A percentile compares a stretch with the other conserved stretches of the same genome.
Conservation (phyloP, 805 yeast genomes). For the Diddensiella caesifluorescens region DNA sequence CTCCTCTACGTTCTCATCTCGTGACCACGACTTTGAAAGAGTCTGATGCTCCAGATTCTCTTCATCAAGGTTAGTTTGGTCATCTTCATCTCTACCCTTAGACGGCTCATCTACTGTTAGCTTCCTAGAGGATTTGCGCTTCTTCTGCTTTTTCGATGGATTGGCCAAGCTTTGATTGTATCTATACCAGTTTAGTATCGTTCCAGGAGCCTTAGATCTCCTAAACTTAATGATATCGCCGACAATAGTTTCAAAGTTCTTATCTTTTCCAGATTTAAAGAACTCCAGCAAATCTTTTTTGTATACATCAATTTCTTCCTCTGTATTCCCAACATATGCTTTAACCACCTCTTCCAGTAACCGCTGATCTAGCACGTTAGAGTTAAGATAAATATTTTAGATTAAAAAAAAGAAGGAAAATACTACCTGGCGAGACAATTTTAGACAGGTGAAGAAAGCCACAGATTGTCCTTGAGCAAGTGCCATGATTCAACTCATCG, state of each 20-base stretch:
- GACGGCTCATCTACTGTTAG: too few relatives aligned
- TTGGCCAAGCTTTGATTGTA: conserved; percentile 2
- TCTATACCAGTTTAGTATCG: conserved; percentile 6
- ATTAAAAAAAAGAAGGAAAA: conserved; percentile 9
- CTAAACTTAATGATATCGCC: conserved; percentile 4
- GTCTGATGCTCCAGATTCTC: too few relatives aligned
- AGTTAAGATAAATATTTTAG: neutral
- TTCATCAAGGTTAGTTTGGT: too few relatives aligned
- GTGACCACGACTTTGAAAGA: too few relatives aligned
- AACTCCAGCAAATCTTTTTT: conserved; percentile 12
- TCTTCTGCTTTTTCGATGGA: neutral
- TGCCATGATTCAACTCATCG: conserved; percentile 10
- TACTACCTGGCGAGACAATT: conserved; percentile 15
- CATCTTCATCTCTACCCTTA: too few relatives aligned
- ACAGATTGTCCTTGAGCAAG: conserved; percentile 18
- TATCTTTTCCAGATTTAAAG: neutral
- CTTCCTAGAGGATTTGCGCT: too few relatives aligned
- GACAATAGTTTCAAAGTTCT: conserved; percentile 3
- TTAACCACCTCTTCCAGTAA: conserved; percentile 9
- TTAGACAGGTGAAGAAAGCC: conserved; percentile 18
- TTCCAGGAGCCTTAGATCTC: neutral
- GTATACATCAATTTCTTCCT: conserved; percentile 11
- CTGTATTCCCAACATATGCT: conserved; percentile 15
- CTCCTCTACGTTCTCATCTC: too few relatives aligned
- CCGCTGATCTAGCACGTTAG: conserved; percentile 9